Base-by-base conservation (phyloP, 768 basidiomycete genomes). In the Tulasnella sp. region DNA sequence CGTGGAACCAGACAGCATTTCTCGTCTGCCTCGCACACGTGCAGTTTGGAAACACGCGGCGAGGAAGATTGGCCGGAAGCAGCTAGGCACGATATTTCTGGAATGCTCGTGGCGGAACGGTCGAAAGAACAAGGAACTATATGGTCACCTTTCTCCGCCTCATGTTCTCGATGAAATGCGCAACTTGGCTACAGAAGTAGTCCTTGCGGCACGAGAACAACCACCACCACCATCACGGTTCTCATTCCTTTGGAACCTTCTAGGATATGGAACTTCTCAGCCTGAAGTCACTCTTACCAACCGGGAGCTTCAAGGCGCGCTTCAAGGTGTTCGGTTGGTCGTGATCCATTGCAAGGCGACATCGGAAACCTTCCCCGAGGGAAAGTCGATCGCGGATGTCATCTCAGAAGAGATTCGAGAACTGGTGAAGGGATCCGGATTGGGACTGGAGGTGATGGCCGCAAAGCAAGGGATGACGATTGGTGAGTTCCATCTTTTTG, bases 101-200 rank as follows among this genome's bases (percentile, higher is more conserved):
- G 97, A 98, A 86, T 98, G 97, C 85, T 97, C 96, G 1, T 96
- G 92, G 87, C 91, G 93, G 31, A 89, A 90, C 0, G 92, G 92
- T 0, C 88, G 97, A 80, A 87, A 88, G 24, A 88, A 91, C 81
- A 88, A 91, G 71, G 83, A 87, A 76, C 87, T 98, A 62, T 97
- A 90, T 84, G 97, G 97, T 0, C 97, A 99, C 82, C 88, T 99
- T 18, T 92, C 88, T 44, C 96, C 97, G 0, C 90, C 90, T 34
- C 93, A 94, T 82, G 86, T 99, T 42, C 89, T 89, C 2, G 88
- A 90, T 77, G 97, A 99, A 85, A 88, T 99, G 77, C 83, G 87
- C 10, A 85, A 85, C 1, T 89, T 97, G 72, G 94, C 94, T 6
- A 86, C 85, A 16, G 91, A 94, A 83, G 91, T 96, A 31, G 42